Evolutionary conservation across 805 yeast species (phyloP).

Genomic region (Candida easanensis): DNA sequence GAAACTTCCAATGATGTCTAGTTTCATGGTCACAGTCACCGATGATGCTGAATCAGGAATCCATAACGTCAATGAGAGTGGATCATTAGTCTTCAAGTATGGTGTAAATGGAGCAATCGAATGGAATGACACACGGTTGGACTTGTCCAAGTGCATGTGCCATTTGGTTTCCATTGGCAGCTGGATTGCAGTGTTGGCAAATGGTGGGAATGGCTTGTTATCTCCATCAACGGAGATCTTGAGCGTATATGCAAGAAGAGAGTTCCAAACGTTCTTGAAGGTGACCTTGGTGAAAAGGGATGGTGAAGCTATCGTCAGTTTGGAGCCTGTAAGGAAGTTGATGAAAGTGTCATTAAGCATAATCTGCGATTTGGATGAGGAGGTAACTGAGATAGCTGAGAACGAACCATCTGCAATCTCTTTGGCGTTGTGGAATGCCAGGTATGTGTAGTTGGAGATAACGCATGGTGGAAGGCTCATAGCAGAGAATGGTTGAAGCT

Average conservation of each 20-base stretch:
- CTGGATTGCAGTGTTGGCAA: conserved; percentile 64
- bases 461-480: conserved; percentile 39
- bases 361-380: conserved; percentile 1
- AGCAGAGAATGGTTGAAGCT: conserved; percentile 45
- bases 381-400: conserved; percentile 5
- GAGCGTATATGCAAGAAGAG: conserved; percentile 53
- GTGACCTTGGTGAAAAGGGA: conserved; percentile 44
- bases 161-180: conserved; percentile 78
- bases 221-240: conserved; percentile 8
- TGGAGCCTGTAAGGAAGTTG: conserved; percentile 23
- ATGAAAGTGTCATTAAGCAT: conserved; percentile 5
- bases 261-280: conserved; percentile 58
- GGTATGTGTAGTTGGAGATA: conserved; percentile 43
- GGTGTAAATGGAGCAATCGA: conserved; percentile 74
- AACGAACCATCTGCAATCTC: conserved; percentile 4
- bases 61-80: conserved; percentile 47
- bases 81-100: conserved; percentile 27
- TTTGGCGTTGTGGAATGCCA: conserved; percentile 43
- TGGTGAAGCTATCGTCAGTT: conserved; percentile 38
- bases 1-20: conserved; percentile 60
- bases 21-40: conserved; percentile 26
- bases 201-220: conserved; percentile 45
- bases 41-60: conserved; percentile 26
- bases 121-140: conserved; percentile 45
- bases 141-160: conserved; percentile 52